A percentile compares a stretch with the other conserved stretches of the same genome.
These are phyloP conservation scores for Ogataea polymorpha DNA, from an alignment of 805 yeast species.

Conservation along the genomic window DNA sequence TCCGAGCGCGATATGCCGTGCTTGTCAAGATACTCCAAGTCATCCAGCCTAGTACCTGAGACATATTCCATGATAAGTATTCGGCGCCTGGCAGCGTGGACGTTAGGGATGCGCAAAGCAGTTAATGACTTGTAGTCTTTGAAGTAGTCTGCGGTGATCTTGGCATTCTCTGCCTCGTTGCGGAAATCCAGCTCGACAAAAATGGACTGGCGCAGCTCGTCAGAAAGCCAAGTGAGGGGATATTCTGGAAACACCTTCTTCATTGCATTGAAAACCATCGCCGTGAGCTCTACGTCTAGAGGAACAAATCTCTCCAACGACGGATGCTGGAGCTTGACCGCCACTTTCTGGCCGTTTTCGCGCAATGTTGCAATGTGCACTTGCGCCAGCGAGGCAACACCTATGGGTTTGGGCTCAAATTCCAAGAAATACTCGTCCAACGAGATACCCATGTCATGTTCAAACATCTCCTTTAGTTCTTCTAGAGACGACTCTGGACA, in stretches of 20 bases:
- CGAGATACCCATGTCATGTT: constrained; percentile 57
- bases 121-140: constrained; percentile 52
- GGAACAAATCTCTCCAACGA: constrained; percentile 84
- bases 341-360: constrained; percentile 62
- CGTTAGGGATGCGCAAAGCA: constrained; percentile 75
- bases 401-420: constrained; percentile 76
- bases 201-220: constrained; percentile 82
- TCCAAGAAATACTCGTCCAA: constrained; percentile 63
- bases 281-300: constrained; percentile 76
- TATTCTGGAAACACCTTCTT: constrained; percentile 86
- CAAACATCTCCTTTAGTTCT: constrained; percentile 66
- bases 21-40: constrained; percentile 57
- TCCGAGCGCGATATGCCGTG: constrained; percentile 69
- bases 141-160: constrained; percentile 67
- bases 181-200: constrained; percentile 88
- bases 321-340: constrained; percentile 95
- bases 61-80: constrained; percentile 86
- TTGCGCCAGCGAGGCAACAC: constrained; percentile 95
- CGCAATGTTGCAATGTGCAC: constrained; percentile 76
- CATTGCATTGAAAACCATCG: constrained; percentile 69
- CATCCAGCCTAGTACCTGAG: constrained; percentile 80
- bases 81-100: constrained; percentile 62
- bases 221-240: constrained; percentile 93
- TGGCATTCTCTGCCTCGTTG: constrained; percentile 82
- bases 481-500: constrained; percentile 79